Evolutionary conservation across 169 alveolate species (phyloP).

Genomic region (Plasmodium vivax): DNA sequence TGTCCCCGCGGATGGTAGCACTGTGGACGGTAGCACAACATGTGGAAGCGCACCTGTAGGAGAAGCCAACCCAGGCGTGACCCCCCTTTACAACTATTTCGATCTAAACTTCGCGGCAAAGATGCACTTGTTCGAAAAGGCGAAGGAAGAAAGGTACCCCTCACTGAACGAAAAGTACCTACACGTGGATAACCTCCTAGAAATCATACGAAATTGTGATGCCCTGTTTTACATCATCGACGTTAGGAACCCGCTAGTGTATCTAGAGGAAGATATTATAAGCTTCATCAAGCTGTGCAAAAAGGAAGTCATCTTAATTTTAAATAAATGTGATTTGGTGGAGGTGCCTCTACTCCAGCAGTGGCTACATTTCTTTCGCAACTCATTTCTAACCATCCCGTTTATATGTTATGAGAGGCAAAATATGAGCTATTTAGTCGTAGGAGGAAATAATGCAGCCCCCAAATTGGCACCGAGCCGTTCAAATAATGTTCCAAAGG

Average conservation of each 20-base stretch:
- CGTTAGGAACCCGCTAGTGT: conserved; percentile 58
- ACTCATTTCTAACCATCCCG: conserved; percentile 34
- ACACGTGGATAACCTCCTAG: conserved; percentile 45
- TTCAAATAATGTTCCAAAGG: background rate
- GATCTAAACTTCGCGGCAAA: conserved; percentile 3
- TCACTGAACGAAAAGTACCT: conserved; percentile 29
- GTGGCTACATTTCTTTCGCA: conserved; percentile 52
- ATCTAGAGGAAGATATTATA: conserved; percentile 52
- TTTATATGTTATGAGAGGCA: conserved; percentile 15
- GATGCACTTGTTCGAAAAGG: conserved; percentile 35
- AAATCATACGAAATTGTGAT: conserved; percentile 48
- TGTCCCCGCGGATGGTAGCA: background rate
- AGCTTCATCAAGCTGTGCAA: conserved; percentile 43
- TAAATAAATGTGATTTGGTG: conserved; percentile 68
- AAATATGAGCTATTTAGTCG: background rate
- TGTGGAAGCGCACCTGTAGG: background rate
- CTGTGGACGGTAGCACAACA: background rate
- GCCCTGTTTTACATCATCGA: conserved; percentile 41
- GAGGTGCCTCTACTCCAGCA: conserved; percentile 36
- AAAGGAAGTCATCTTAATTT: conserved; percentile 45
- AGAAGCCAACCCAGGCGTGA: background rate
- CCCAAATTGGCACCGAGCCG: background rate
- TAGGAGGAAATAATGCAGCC: background rate
- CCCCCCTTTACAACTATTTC: conserved; percentile 1
- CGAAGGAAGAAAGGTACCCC: conserved; percentile 24